Base-by-base conservation (phyloP, 1,284 basidiomycete genomes). In the Ganoderma sp. region DNA sequence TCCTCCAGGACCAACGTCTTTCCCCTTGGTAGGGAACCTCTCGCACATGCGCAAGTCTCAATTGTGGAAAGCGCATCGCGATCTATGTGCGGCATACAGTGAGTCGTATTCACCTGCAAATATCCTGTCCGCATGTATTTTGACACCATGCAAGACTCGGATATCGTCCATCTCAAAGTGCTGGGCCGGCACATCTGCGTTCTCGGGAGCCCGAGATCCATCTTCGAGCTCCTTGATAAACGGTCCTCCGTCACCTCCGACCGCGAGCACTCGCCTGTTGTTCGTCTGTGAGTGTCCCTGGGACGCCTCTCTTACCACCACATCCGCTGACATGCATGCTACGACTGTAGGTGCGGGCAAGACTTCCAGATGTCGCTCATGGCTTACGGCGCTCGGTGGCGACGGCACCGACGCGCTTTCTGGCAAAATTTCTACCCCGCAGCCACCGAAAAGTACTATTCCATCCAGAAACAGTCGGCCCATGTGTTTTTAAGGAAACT, bases 341-440 rank as follows among this genome's bases (percentile, higher is more conserved):
- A 32, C 9, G 50, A 12, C 3, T 17, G 28, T 42, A 62, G 61
- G 10, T 19, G 43, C 14, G 61, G 61, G n/a, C 61, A 62, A 22
- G 43, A 17, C 22, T 62, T 62, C 61, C 43, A 62, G 25, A 22
- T 62, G 28, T 62, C 61, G 17, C 42, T 43, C 0, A 54, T 54
- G 52, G 25, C 52, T 14, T 73, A 75, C 39, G 66, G 73, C 0
- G 56, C 66, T 19, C 60, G 57, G 34, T 73, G 75, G 75, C 68
- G 71, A n/a, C 50, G 50, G 8, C 68, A 69, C n/a, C 66, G 75
- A 2, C 72, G 69, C 19, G 39, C 69, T 19, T 65, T 75, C 10
- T 71, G 74, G 61, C 71, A 60, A 19, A 42, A 60, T 25, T 61
- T 61, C 22, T 42, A 39, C 15, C 41, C 41, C 15, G 22, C 59